Base-by-base conservation (phyloP, 1,284 basidiomycete species). In the Irpex rosettiformis region DNA sequence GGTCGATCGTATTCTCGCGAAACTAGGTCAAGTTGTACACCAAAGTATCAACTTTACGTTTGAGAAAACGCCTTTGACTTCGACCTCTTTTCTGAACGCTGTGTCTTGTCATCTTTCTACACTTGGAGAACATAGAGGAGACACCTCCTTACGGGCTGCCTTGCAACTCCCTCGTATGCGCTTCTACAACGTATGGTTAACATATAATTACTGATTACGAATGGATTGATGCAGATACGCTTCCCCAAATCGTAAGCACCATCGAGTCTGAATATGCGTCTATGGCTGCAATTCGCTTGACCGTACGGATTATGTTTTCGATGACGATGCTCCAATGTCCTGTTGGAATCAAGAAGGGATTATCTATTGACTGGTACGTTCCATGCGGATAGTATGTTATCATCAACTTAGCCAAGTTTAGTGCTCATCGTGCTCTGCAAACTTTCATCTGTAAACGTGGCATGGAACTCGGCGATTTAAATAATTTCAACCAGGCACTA, bases 151-250 rank as follows among this genome's bases (percentile, higher is more conserved):
- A 28, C 76, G 76, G 43, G 85, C 85, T 47, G 82, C 84, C 1
- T 72, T 79, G 18, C 88, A 90, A 63, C 69, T 91, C 16, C 88
- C 89, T 58, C 77, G 89, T 87, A 69, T 61, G 71, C 65, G 28
- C 33, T 40, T 49, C 33, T 37, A 6, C 6, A 37, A 16, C 6
- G 16, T 37, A 16, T 7, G 6, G 7, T 6, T 37, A 16, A 16
- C 33, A 7, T 6, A 16, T 6, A 16, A 37, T 45, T 18, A 51
- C 11, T 51, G 5, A 27, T 51, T 21, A 2, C 8, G 16, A 51
- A 27, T 2, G 27, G 7, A 37, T 37, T 37, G 16, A 37, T 16
- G 33, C 33, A 51, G 47, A 45, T 33, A 22, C 24, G 28, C 52
- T 54, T 8, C 33, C 13, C 45, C 7, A 61, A 88, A 88, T 89